Conservation (phyloP, 176 grass and related monocot species). For the Panicum miliaceum region DNA sequence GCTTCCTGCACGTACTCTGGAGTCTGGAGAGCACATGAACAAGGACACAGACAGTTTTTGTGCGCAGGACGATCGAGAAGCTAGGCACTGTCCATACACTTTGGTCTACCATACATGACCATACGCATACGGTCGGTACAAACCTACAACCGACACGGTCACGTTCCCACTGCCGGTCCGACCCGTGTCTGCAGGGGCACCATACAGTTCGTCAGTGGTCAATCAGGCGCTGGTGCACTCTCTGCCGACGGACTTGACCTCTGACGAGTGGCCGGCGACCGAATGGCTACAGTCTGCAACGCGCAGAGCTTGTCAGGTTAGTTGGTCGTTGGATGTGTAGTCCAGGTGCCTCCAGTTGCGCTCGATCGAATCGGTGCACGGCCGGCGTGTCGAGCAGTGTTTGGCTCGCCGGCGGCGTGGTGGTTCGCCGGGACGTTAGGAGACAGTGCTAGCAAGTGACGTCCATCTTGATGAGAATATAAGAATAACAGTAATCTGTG, state of each 20-base stretch:
- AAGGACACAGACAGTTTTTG: background rate
- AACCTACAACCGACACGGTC: background rate
- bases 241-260: background rate
- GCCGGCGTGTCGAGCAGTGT: conserved; percentile 3
- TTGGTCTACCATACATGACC: background rate
- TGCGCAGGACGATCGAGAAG: background rate
- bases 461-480: background rate
- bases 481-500: no score
- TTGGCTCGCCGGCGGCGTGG: conserved; percentile 23
- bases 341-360: background rate
- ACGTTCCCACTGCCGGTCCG: background rate
- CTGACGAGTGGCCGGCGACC: background rate
- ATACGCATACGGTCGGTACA: background rate
- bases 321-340: conserved; percentile 7
- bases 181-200: background rate
- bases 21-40: background rate
- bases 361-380: background rate
- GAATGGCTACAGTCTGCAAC: background rate
- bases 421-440: background rate
- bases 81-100: background rate
- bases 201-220: background rate
- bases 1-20: background rate
- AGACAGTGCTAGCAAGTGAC: background rate
- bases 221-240: background rate
- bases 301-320: background rate